Conservation (phyloP, 116 monocot genomes). For the Cymodocea nodosa region DNA sequence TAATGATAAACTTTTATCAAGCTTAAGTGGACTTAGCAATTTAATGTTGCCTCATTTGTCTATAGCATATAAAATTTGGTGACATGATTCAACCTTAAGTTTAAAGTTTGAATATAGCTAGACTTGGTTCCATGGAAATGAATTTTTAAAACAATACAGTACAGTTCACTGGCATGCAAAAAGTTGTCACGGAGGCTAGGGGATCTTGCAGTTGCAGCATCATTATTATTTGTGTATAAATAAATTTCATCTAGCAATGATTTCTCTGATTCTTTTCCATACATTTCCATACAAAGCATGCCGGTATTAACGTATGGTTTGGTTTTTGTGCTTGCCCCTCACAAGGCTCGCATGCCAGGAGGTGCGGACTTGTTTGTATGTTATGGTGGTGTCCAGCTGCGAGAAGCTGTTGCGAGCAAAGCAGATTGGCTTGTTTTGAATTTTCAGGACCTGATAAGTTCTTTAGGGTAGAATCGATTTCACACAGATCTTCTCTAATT, state of each 20-base stretch:
- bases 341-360: conserved; percentile 64
- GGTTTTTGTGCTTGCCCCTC: background rate
- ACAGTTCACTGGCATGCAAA: too few species aligned
- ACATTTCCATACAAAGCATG: background rate
- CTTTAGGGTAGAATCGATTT: conserved; percentile 19
- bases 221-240: too few species aligned
- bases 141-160: too few species aligned
- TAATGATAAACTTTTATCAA: background rate
- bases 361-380: conserved; percentile 92
- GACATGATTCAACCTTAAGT: background rate
- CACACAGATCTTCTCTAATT: background rate
- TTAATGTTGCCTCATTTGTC: background rate
- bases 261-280: background rate
- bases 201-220: too few species aligned
- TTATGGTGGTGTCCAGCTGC: conserved; percentile 80
- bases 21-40: background rate
- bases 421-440: conserved; percentile 84
- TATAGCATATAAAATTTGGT: background rate
- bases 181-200: too few species aligned
- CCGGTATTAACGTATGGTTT: background rate
- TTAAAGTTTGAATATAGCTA: background rate
- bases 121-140: too few species aligned
- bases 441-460: conserved; percentile 45
- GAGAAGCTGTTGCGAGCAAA: conserved; percentile 61
- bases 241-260: background rate